Conservation (phyloP, 2,329 filamentous ascomycete genomes). For the Coniochaeta prunicola region DNA sequence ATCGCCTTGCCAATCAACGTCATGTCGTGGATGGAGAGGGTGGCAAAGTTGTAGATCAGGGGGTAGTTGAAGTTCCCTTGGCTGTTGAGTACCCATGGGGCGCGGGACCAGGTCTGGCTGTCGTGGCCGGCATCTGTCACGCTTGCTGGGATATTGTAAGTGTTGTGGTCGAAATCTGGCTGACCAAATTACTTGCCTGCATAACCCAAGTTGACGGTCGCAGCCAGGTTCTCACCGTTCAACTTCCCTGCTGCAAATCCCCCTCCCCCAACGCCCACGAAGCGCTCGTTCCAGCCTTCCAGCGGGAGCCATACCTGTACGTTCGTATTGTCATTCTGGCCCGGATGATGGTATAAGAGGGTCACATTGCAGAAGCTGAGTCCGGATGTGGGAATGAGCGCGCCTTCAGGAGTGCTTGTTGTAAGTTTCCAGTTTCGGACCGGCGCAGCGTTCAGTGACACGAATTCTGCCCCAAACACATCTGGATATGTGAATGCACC, state of each 20-base stretch:
- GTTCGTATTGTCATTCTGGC: constrained; percentile 28
- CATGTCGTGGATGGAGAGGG: constrained; percentile 4
- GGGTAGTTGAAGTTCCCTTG: not conserved
- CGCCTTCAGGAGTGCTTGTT: not conserved
- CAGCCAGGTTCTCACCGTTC: not conserved
- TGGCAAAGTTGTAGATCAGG: constrained; percentile 2
- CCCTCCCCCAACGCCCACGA: constrained; percentile 30
- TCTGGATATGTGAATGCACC: not conserved
- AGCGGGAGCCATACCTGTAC: constrained; percentile 28
- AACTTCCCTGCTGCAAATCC: constrained; percentile 17
- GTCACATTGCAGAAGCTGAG: constrained; percentile 33
- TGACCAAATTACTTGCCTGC: not conserved
- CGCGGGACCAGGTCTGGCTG: not conserved
- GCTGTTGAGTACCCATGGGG: not conserved
- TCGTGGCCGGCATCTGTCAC: constrained; percentile 2
- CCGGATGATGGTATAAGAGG: constrained; percentile 32
- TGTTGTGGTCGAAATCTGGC: not conserved
- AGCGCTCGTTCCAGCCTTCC: constrained; percentile 26
- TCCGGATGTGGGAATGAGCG: not conserved
- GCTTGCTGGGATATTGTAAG: not conserved
- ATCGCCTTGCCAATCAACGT: constrained; percentile 14
- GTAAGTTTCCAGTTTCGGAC: not conserved
- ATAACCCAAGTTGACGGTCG: not conserved
- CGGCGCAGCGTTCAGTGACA: not conserved
- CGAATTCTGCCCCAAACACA: not conserved